Evolutionary conservation across 352 stramenopile species (phyloP), one percentile per base, ranked within the genome.

Genomic region (Pythium oligandrum): DNA sequence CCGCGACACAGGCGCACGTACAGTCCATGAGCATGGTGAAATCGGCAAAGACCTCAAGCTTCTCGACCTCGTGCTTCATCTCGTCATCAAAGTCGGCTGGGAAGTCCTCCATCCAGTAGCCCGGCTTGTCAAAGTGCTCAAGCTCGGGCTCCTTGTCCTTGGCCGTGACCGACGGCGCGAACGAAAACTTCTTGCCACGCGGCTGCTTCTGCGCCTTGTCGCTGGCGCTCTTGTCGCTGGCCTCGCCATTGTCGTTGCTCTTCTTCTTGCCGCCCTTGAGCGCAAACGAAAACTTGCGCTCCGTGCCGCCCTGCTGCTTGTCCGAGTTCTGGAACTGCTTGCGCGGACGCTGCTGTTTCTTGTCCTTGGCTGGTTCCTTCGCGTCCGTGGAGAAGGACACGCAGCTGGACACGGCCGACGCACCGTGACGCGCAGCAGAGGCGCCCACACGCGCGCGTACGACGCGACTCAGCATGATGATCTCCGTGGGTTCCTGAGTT

Each of bases 41-140:
- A 64, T 92, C 82, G 26, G 73, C 57, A 58, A 92, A 92, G 43
- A 92, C 78, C 69, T 90, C 69, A 47, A 92, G 68, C 65, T 90
- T 92, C 60, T 92, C 78, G 51, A 92, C 78, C 54, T 92, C 82
- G 70, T 92, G 82, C 74, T 92, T 92, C 82, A 92, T 92, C 30
- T 59, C 64, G 48, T 90, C 69, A 55, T 86, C 77, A 61, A 92
- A 92, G 43, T 71, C 69, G 39, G 47, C 53, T 0, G 82, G 82
- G 47, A 86, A 92, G 64, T 92, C 82, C 33, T 83, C 70, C 55
- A 74, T 63, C 77, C 77, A 92, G 66, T 89, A 92, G 45, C 75
- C 71, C 3, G 82, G 82, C 66, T 88, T 78, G 6, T 70, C 75
- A 52, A 92, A 92, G 37, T 76, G 61, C 64, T 92, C 82, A 9